These are phyloP conservation scores for Eucalyptus tenuipes DNA, from an alignment of 345 rosid genomes.

Conservation along the genomic window DNA sequence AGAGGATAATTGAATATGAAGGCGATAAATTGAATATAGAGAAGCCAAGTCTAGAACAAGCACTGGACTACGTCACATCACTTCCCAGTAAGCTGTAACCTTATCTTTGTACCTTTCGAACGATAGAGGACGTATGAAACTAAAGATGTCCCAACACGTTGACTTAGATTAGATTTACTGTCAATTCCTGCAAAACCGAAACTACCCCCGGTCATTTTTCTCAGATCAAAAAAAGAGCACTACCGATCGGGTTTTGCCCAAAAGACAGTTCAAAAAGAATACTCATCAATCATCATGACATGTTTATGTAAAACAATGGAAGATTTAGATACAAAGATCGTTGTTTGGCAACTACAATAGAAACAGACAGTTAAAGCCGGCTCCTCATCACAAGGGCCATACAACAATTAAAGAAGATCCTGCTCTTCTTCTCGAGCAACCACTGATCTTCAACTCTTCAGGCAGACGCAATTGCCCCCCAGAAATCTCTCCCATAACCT, in stretches of 20 bases:
- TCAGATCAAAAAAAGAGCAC: neutral
- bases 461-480: conserved; percentile 4
- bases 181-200: neutral
- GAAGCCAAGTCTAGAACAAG: neutral
- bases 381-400: conserved; percentile 25
- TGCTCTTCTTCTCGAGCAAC: conserved; percentile 3
- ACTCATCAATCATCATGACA: conserved; percentile 3
- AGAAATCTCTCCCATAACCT: neutral
- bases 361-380: conserved; percentile 8
- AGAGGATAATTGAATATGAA: neutral
- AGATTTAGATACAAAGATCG: conserved; percentile 26
- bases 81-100: neutral
- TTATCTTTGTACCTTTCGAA: neutral
- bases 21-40: neutral
- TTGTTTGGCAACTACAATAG: conserved; percentile 5
- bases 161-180: neutral
- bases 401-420: conserved; percentile 15
- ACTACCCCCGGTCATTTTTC: neutral
- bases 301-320: neutral
- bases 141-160: neutral
- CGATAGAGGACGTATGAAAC: neutral
- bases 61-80: neutral
- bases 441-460: conserved; percentile 3
- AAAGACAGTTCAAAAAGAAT: neutral
- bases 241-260: neutral